Evolutionary conservation across 1,284 basidiomycete genomes (phyloP), one percentile per base, ranked within the genome.

Genomic region (Ceratobasidium papillatum): DNA sequence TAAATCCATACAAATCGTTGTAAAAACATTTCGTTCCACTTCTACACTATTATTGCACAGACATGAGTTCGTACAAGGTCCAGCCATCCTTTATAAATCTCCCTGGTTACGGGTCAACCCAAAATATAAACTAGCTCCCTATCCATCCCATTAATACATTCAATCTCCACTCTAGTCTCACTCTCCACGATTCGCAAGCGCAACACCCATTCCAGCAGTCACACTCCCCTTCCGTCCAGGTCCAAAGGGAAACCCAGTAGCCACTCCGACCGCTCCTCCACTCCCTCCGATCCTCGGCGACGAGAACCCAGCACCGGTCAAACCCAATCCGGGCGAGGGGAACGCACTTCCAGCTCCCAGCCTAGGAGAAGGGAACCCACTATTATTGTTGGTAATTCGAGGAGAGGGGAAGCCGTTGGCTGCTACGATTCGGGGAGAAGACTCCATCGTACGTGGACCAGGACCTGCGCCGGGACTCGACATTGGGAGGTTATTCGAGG

Each of bases 161-260:
- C n/a, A n/a, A n/a, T n/a, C n/a, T n/a, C n/a, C n/a, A n/a, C n/a
- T n/a, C n/a, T n/a, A n/a, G n/a, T 11, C 3, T 58, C 41, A 71
- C 11, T 47, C 38, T 25, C 66, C 54, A 2, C 56, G 68, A 27
- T 72, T 72, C 7, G 68, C 68, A 51, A 72, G 68, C 43, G 56
- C 56, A 22, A 72, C 68, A 14, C 68, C 68, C 68, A 72, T 72
- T 45, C 68, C 68, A 59, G 68, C 68, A 12, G 68, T 72, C 41
- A 72, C 22, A 30, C 56, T 38, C 32, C 56, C 43, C 30, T 45
- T 49, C 11, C 68, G 11, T 12, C 19, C 59, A 22, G 59, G 59
- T 19, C 59, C 59, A 59, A 58, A 59, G 22, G 66, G 38, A 58
- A 41, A 45, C 19, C 66, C 66, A 3, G 27, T 19, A 7, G 49